Conservation (phyloP, 148 eudicot species). For the Heliosperma pusillum region DNA sequence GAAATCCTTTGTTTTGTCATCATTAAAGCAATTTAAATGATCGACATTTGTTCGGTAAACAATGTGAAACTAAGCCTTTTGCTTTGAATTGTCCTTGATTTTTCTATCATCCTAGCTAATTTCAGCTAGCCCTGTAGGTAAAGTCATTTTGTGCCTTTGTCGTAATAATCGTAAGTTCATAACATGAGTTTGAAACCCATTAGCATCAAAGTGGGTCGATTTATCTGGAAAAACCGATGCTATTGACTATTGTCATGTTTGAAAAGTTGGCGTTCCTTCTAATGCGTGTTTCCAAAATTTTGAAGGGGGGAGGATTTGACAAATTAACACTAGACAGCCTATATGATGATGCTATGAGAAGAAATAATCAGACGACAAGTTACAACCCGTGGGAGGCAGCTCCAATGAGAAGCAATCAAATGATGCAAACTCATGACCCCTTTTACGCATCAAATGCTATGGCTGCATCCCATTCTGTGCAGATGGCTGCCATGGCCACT, state of each 20-base stretch:
- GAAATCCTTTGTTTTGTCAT: not conserved
- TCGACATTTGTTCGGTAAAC: not conserved
- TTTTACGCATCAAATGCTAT: conserved; percentile 60
- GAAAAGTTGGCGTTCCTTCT: not conserved
- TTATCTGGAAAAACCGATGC: too few relatives aligned
- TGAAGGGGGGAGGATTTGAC: conserved; percentile 87
- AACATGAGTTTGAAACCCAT: not conserved
- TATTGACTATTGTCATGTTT: not conserved
- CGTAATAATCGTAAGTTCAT: too few relatives aligned
- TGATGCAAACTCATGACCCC: conserved; percentile 66
- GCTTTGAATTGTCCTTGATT: not conserved
- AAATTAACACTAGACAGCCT: conserved; percentile 82
- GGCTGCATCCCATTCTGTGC: conserved; percentile 59
- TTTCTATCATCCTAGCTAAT: not conserved
- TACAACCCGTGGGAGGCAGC: conserved; percentile 87
- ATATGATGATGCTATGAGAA: conserved; percentile 88
- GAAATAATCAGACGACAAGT: conserved; percentile 69
- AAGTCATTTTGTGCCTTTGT: too few relatives aligned
- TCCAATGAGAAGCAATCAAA: conserved; percentile 39
- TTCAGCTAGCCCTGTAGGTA: not conserved
- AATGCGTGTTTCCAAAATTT: conserved; percentile 1
- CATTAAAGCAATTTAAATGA: not conserved
- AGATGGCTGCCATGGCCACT: conserved; percentile 74
- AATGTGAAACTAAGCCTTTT: not conserved
- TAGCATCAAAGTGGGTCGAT: not conserved